A percentile compares a stretch with the other conserved stretches of the same genome.
phyloP scores from a whole-genome alignment of 371 early-diverging fungal genomes.

The Cokeromyces recurvatus region DNA sequence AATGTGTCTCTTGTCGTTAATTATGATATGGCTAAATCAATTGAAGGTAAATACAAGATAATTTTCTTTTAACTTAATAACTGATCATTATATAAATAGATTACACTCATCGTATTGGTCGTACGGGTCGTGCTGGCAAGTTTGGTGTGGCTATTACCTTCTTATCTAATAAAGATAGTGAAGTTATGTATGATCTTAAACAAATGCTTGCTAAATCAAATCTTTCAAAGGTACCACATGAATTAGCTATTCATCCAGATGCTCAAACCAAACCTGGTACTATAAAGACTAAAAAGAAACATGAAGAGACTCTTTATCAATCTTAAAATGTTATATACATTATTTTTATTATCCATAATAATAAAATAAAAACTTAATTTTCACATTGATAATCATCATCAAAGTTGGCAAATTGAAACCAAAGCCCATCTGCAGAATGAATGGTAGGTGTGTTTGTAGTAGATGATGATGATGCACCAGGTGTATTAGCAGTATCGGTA shows the following conservation, averaged over 20 bases:
- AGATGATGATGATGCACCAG: background rate
- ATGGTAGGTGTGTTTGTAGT: too few relatives aligned
- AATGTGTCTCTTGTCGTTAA: conserved; percentile 97
- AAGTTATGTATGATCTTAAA: conserved; percentile 84
- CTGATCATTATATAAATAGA: conserved; percentile 41
- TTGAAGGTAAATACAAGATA: conserved; percentile 80
- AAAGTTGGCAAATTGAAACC: conserved; percentile 43
- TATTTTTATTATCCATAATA: too few relatives aligned
- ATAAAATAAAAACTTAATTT: too few relatives aligned
- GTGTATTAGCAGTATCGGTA: conserved; percentile 1
- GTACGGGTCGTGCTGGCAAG: conserved; percentile 97
- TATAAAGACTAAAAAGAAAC: conserved; percentile 51
- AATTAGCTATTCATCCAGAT: conserved; percentile 84
- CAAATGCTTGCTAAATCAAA: conserved; percentile 83
- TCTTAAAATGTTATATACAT: background rate
- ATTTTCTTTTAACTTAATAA: too few relatives aligned
- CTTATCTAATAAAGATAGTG: conserved; percentile 75
- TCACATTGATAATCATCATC: conserved; percentile 32
- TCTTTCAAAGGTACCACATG: conserved; percentile 78
- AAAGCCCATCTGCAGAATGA: conserved; percentile 16
- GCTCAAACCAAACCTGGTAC: conserved; percentile 67
- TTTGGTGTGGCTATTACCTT: conserved; percentile 95
- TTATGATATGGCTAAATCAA: conserved; percentile 96
- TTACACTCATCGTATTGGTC: conserved; percentile 97
- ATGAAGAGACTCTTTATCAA: conserved; percentile 60